A percentile compares a stretch with the other conserved stretches of the same genome.
These are phyloP conservation scores for Xerocomus spinulosus DNA, from an alignment of 768 basidiomycete species.

Conservation along the genomic window DNA sequence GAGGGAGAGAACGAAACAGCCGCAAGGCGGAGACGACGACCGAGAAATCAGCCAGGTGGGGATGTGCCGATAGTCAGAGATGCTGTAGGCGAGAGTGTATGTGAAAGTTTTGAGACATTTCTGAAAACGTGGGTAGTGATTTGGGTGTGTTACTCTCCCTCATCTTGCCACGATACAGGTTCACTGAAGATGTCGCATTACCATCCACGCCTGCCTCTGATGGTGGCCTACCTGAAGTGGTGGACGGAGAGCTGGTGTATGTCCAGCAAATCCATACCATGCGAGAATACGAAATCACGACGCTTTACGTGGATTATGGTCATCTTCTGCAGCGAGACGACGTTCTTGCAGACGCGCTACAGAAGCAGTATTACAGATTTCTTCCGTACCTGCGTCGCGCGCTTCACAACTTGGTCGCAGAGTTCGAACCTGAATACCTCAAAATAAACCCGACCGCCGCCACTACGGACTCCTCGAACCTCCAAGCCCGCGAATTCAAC, in stretches of 20 bases:
- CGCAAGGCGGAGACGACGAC: slow-evolving; percentile 45
- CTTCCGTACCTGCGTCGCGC: slow-evolving; percentile 91
- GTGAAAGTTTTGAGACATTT: slow-evolving; percentile 88
- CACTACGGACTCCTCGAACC: slow-evolving; percentile 78
- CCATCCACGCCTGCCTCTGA: slow-evolving; percentile 79
- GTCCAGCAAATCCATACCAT: slow-evolving; percentile 92
- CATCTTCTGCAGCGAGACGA: slow-evolving; percentile 90
- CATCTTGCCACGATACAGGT: slow-evolving; percentile 45
- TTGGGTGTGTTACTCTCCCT: neutral
- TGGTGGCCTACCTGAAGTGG: slow-evolving; percentile 50
- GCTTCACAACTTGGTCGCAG: slow-evolving; percentile 81
- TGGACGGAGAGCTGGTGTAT: slow-evolving; percentile 70
- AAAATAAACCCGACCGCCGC: slow-evolving; percentile 92
- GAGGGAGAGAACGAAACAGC: slow-evolving; percentile 38
- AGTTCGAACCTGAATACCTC: slow-evolving; percentile 90
- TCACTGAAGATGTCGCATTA: slow-evolving; percentile 74
- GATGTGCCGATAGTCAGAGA: slow-evolving; percentile 89
- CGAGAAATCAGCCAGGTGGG: slow-evolving; percentile 40
- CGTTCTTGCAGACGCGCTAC: slow-evolving; percentile 88
- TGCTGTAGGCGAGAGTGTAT: slow-evolving; percentile 92
- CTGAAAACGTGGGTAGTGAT: slow-evolving; percentile 69
- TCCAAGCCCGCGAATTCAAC: slow-evolving; percentile 89
- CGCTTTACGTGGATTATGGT: slow-evolving; percentile 93
- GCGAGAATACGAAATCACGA: slow-evolving; percentile 91
- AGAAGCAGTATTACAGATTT: slow-evolving; percentile 95